phyloP scores from a whole-genome alignment of 2,329 filamentous ascomycete species.

The Aspergillus versicolor region DNA sequence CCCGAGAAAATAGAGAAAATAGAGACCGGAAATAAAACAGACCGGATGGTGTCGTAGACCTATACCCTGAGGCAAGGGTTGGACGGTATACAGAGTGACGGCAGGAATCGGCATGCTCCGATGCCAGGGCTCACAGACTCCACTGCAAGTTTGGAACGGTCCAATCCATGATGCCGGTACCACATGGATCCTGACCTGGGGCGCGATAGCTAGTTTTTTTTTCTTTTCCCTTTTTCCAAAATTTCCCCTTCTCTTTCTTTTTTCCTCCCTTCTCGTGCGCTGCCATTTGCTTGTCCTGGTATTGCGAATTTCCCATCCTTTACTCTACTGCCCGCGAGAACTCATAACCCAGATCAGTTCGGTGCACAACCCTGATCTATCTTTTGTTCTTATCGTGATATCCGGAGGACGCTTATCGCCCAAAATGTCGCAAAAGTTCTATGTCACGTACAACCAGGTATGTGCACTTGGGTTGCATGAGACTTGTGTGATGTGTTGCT shows the following conservation, averaged over 20 bases:
- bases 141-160: slow-evolving; percentile 1
- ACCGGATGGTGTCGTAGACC: not conserved
- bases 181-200: slow-evolving; percentile 10
- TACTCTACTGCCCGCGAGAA: not conserved
- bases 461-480: slow-evolving; percentile 28
- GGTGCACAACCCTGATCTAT: not conserved
- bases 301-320: not conserved
- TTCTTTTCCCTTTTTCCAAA: slow-evolving; percentile 5
- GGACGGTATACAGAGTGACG: not conserved
- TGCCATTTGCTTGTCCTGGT: not conserved
- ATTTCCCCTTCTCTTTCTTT: not conserved
- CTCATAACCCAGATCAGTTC: not conserved
- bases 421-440: slow-evolving; percentile 80
- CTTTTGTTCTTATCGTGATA: not conserved
- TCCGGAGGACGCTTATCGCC: slow-evolving; percentile 7
- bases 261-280: slow-evolving; percentile 9
- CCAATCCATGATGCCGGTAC: slow-evolving; percentile 8
- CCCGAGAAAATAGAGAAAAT: not conserved
- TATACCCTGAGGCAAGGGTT: not conserved
- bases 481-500: not conserved
- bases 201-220: slow-evolving; percentile 1
- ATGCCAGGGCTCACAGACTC: not conserved
- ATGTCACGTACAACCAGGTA: slow-evolving; percentile 91
- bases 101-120: slow-evolving; percentile 5
- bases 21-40: not conserved